These are phyloP conservation scores for Petunia axillaris DNA, from an alignment of 257 asterid genomes.

Conservation along the genomic window DNA sequence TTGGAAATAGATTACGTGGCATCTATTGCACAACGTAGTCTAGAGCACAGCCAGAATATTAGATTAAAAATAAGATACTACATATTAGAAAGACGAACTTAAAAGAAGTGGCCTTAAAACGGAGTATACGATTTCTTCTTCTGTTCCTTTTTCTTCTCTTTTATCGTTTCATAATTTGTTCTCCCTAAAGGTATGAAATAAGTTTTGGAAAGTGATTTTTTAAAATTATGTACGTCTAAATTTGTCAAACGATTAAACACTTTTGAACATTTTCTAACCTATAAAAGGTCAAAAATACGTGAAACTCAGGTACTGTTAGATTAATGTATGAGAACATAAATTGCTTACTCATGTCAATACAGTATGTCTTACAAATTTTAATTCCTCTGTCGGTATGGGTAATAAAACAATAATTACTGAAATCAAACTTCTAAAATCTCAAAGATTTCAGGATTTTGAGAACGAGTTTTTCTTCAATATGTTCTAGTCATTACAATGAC, in stretches of 20 bases:
- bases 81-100: not conserved
- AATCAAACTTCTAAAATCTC: not conserved
- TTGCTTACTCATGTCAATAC: not conserved
- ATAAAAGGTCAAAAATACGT: not conserved
- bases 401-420: no score
- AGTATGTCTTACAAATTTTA: not conserved
- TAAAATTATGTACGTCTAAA: not conserved
- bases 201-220: not conserved
- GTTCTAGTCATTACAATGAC: not conserved
- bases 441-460: not conserved
- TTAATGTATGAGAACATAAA: not conserved
- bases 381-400: no score
- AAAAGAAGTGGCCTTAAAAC: not conserved
- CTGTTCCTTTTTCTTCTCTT: not conserved
- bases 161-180: not conserved
- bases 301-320: not conserved
- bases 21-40: conserved; percentile 18
- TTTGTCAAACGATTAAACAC: not conserved
- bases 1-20: not conserved
- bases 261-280: not conserved
- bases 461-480: not conserved
- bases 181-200: not conserved
- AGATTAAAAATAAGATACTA: not conserved
- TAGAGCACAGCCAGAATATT: conserved; percentile 6
- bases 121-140: not conserved